These are phyloP conservation scores for Wilcoxina mikolae DNA, from an alignment of 495 filamentous ascomycete species.

Conservation along the genomic window DNA sequence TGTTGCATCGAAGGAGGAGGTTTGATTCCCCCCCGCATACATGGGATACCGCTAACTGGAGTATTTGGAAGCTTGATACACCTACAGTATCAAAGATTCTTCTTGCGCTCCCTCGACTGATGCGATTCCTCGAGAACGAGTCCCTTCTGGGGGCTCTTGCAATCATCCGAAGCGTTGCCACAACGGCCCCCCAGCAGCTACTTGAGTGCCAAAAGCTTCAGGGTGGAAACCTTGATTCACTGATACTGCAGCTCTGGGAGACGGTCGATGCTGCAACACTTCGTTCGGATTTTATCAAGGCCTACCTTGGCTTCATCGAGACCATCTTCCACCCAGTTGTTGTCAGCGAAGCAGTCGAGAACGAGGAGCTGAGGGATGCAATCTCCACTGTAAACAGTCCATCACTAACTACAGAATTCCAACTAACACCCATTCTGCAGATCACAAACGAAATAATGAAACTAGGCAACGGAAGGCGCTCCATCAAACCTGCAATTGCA, in stretches of 20 bases:
- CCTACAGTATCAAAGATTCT: slow-evolving; percentile 2
- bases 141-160: slow-evolving; percentile 13
- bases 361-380: slow-evolving; percentile 5
- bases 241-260: slow-evolving; percentile 22
- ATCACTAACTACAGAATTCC: too few species aligned
- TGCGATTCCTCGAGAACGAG: slow-evolving; percentile 19
- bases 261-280: slow-evolving; percentile 16
- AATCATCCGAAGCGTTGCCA: slow-evolving; percentile 7
- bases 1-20: background rate
- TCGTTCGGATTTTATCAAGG: background rate
- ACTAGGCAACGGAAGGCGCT: slow-evolving; percentile 20
- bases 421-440: slow-evolving; percentile 5
- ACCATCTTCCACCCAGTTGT: slow-evolving; percentile 18
- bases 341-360: background rate
- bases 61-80: background rate
- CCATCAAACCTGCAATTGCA: slow-evolving; percentile 18
- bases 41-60: too few species aligned
- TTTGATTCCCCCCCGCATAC: too few species aligned
- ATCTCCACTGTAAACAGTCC: slow-evolving; percentile 6
- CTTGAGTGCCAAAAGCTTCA: background rate
- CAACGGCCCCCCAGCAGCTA: background rate
- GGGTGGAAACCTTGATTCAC: slow-evolving; percentile 4
- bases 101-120: slow-evolving; percentile 6
- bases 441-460: slow-evolving; percentile 16
- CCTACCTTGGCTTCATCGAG: slow-evolving; percentile 14